Conservation (phyloP, 768 basidiomycete genomes). For the Boletellus ananas region DNA sequence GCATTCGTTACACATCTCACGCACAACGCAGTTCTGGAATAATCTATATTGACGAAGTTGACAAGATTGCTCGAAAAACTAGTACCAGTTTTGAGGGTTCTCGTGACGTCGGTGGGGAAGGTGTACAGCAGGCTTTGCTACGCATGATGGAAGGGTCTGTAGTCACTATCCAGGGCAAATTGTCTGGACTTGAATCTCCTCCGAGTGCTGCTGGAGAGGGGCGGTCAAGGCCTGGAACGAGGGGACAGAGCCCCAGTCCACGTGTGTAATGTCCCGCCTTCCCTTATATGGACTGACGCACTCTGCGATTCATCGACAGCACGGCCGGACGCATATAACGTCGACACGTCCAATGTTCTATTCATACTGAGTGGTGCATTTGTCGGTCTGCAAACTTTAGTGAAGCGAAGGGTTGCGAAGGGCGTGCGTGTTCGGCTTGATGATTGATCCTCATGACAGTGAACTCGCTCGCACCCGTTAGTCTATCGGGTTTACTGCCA, state of each 20-base stretch:
- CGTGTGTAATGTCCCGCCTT: constrained; percentile 12
- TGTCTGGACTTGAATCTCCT: constrained; percentile 43
- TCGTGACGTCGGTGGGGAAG: constrained; percentile 92
- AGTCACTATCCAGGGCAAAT: constrained; percentile 78
- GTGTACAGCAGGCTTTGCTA: constrained; percentile 89
- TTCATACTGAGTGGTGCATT: constrained; percentile 96
- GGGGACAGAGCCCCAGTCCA: constrained; percentile 37
- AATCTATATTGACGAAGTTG: constrained; percentile 94
- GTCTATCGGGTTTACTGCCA: constrained; percentile 87
- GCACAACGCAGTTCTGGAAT: constrained; percentile 70
- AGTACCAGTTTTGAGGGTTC: constrained; percentile 62
- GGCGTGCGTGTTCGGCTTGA: constrained; percentile 54
- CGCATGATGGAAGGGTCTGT: constrained; percentile 93
- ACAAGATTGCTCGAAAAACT: constrained; percentile 78
- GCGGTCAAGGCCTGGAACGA: constrained; percentile 48
- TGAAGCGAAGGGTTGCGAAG: constrained; percentile 76
- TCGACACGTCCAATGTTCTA: constrained; percentile 89
- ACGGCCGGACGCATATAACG: constrained; percentile 64
- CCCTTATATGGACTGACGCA: background rate
- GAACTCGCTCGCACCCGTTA: constrained; percentile 28
- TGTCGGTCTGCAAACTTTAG: constrained; percentile 81
- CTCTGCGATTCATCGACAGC: constrained; percentile 32
- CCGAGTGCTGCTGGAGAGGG: constrained; percentile 43
- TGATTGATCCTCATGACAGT: background rate
- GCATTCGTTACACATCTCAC: constrained; percentile 3